Base-by-base conservation (phyloP, 345 rosid genomes). In the Brassica juncea region DNA sequence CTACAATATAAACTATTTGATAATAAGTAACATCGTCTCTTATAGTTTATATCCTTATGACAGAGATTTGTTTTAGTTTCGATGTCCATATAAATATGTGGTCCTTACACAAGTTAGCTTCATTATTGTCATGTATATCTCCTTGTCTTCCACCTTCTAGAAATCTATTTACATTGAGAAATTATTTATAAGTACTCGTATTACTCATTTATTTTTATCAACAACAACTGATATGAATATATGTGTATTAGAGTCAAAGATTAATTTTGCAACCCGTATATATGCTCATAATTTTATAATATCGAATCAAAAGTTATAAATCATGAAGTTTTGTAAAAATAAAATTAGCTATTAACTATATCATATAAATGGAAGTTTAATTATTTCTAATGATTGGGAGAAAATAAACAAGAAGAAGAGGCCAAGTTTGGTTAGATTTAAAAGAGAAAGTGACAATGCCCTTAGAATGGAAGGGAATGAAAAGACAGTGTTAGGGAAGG, bases 361-460 rank as follows among this genome's bases (percentile, higher is more conserved):
- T 39, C 73, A 60, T 47, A 11, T n/a, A 42, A 66, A 72, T 66
- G 39, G 42, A 73, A 31, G 63, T 47, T 66, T 59, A 32, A 44
- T 49, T 14, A 72, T 10, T 78, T 57, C 1, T 42, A 72, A 78
- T 73, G 73, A 79, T 34, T 73, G 55, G 70, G 35, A 62, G 19
- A 52, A 80, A 68, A 35, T 34, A 52, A 80, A 74, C 82, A 80
- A 80, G 79, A 80, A 80, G 79, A 74, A 80, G 82, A 80, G 16
- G 82, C 75, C 79, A 80, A 54, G 71, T 62, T 80, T 62, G 71
- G 75, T 80, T 80, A 71, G 75, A 69, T 61, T 61, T 44, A 80
- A 80, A 80, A 80, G 82, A 80, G 82, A 69, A 74, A 80, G 75
- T 54, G 82, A 74, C 79, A 80, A 74, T 80, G 79, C 66, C 75